These are phyloP conservation scores for Torulaspora quercuum DNA, from an alignment of 805 yeast genomes.

Conservation along the genomic window DNA sequence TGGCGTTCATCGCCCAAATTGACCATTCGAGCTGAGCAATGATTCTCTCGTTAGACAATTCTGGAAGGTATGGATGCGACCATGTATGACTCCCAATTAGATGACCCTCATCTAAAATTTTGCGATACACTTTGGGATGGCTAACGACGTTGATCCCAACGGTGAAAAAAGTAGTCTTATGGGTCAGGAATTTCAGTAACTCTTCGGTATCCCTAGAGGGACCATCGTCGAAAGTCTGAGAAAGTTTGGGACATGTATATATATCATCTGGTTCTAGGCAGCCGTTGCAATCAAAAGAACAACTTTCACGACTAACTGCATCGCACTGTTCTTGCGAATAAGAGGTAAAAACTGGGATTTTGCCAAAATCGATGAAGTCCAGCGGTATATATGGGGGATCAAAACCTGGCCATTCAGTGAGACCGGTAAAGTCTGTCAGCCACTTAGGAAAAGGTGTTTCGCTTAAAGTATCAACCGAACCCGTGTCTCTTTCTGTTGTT, in stretches of 20 bases:
- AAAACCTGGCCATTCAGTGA: conserved; percentile 76
- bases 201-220: conserved; percentile 71
- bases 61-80: conserved; percentile 84
- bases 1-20: conserved; percentile 97
- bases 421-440: conserved; percentile 71
- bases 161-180: conserved; percentile 75
- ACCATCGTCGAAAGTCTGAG: conserved; percentile 95
- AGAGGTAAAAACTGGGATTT: conserved; percentile 47
- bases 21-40: conserved; percentile 93
- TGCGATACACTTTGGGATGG: conserved; percentile 67
- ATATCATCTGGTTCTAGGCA: conserved; percentile 78
- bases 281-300: conserved; percentile 83
- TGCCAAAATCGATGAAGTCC: conserved; percentile 58
- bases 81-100: conserved; percentile 86
- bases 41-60: conserved; percentile 71
- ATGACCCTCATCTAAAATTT: conserved; percentile 62
- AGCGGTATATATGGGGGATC: conserved; percentile 87
- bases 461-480: background rate
- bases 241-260: conserved; percentile 63
- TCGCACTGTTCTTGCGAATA: conserved; percentile 62
- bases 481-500: conserved; percentile 1
- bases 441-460: conserved; percentile 68
- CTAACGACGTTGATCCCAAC: conserved; percentile 77
- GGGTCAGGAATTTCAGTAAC: conserved; percentile 51
- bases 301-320: conserved; percentile 45